Evolutionary conservation across 225 moss, liverwort and hornwort species (phyloP).

Genomic region (Thuidium tamariscinum): DNA sequence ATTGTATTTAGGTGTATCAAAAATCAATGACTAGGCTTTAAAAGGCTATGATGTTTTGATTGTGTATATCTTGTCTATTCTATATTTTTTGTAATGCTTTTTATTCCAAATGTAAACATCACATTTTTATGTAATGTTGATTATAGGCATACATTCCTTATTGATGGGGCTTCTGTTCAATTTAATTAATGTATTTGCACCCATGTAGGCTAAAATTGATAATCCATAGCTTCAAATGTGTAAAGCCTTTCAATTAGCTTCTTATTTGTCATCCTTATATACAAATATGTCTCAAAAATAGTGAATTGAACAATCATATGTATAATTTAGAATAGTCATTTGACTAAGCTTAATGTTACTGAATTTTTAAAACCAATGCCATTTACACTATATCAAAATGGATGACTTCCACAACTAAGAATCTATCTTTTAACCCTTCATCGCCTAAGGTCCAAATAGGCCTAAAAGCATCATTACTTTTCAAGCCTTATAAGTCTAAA

Average conservation of each 20-base stretch:
- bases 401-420: no score
- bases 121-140: background rate
- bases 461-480: no score
- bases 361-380: no score
- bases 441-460: no score
- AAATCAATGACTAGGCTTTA: background rate
- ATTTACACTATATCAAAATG: no score
- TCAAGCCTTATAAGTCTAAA: no score
- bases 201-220: background rate
- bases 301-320: background rate
- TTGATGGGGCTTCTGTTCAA: background rate
- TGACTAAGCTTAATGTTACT: background rate
- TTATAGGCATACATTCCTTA: background rate
- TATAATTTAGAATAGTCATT: background rate
- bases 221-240: background rate
- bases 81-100: rapidly evolving
- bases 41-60: background rate
- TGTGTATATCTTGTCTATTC: background rate
- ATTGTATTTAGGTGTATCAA: background rate
- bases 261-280: background rate
- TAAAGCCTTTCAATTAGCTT: background rate
- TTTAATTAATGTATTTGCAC: background rate
- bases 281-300: background rate
- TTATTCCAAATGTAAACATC: rapidly evolving
- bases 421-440: no score